phyloP scores from a whole-genome alignment of 2,329 filamentous ascomycete genomes.

The Cucurbitaria berberidis region DNA sequence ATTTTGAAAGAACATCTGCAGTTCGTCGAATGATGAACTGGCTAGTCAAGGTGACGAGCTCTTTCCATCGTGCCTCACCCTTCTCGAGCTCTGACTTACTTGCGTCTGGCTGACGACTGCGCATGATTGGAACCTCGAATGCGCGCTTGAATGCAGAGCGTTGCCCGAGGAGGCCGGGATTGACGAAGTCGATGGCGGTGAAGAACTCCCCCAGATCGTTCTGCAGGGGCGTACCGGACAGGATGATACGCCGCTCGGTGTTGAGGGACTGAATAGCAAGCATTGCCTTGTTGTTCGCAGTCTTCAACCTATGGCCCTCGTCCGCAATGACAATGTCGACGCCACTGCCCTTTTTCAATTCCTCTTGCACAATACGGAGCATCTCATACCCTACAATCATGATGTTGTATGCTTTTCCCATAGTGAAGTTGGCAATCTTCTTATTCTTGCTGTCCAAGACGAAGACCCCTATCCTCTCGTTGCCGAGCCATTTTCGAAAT shows the following conservation, averaged over 20 bases:
- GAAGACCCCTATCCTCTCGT: slow-evolving; percentile 72
- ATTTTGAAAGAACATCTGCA: slow-evolving; percentile 69
- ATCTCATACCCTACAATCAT: slow-evolving; percentile 79
- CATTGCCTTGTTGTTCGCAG: slow-evolving; percentile 71
- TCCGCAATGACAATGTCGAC: slow-evolving; percentile 76
- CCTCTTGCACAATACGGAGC: slow-evolving; percentile 68
- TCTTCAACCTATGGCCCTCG: slow-evolving; percentile 72
- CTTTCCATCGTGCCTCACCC: slow-evolving; percentile 66
- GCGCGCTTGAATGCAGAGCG: slow-evolving; percentile 68
- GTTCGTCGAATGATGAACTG: slow-evolving; percentile 71
- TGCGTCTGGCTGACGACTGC: slow-evolving; percentile 69
- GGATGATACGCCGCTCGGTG: slow-evolving; percentile 65
- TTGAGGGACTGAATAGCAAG: slow-evolving; percentile 69
- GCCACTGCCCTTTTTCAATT: slow-evolving; percentile 65
- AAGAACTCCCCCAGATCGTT: slow-evolving; percentile 73
- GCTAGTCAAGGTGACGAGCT: slow-evolving; percentile 65
- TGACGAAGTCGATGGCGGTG: slow-evolving; percentile 72
- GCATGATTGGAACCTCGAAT: slow-evolving; percentile 69
- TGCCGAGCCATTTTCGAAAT: slow-evolving; percentile 75
- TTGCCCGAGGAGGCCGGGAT: slow-evolving; percentile 68
- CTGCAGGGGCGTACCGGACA: slow-evolving; percentile 72
- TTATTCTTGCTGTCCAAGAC: slow-evolving; percentile 65
- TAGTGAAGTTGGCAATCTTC: slow-evolving; percentile 71
- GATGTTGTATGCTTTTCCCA: slow-evolving; percentile 69
- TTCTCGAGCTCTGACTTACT: slow-evolving; percentile 66